These are phyloP conservation scores for Collybia sp. DNA, from an alignment of 768 basidiomycete genomes.

Conservation along the genomic window DNA sequence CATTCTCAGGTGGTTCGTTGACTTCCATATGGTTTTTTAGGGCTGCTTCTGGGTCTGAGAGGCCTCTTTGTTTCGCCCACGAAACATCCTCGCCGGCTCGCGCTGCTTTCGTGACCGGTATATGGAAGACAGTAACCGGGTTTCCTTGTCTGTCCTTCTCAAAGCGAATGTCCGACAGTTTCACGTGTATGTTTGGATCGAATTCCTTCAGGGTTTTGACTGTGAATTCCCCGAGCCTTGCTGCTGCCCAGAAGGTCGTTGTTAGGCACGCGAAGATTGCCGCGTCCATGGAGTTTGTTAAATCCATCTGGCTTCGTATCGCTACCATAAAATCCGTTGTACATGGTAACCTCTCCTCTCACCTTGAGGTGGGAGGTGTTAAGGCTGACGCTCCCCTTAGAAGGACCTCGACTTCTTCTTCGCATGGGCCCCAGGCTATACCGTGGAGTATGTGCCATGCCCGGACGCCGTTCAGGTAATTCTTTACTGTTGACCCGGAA, in stretches of 20 bases:
- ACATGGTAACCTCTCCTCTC: no score
- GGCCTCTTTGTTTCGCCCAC: conserved; percentile 23
- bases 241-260: conserved; percentile 29
- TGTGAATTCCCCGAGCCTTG: conserved; percentile 31
- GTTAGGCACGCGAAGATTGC: conserved; percentile 33
- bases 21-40: conserved; percentile 21
- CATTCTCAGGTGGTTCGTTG: conserved; percentile 18
- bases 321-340: no score
- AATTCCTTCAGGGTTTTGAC: conserved; percentile 21
- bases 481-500: no score
- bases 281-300: conserved; percentile 21
- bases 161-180: background rate
- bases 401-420: no score
- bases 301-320: conserved; percentile 5
- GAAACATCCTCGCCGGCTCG: conserved; percentile 23
- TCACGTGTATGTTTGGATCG: conserved; percentile 19
- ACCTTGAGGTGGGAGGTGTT: no score
- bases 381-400: no score
- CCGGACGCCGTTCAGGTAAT: no score
- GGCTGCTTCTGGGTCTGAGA: conserved; percentile 16
- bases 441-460: no score
- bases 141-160: conserved; percentile 10
- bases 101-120: conserved; percentile 9
- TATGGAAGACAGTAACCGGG: conserved; percentile 13
- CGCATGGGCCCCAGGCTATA: no score